Evolutionary conservation across 805 yeast species (phyloP).

Genomic region (Priceomyces carsonii): DNA sequence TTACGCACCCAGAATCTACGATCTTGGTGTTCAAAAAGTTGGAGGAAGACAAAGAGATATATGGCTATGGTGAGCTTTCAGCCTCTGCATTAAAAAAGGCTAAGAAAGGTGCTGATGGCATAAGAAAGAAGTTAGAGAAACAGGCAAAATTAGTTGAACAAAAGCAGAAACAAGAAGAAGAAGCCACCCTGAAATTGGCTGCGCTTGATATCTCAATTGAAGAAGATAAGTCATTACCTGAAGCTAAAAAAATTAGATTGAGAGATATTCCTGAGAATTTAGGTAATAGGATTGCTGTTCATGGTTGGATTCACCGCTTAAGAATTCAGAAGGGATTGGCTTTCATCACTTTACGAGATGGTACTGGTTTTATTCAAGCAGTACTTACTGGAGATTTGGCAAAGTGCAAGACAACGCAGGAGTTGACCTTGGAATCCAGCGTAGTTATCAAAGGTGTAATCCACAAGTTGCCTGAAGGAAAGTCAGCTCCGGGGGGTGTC

Average conservation of each 20-base stretch:
- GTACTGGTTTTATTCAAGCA: constrained; percentile 86
- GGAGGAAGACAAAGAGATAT: constrained; percentile 48
- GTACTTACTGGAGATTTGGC: constrained; percentile 91
- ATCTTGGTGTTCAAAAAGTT: constrained; percentile 60
- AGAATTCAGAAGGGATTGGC: constrained; percentile 91
- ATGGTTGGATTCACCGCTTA: constrained; percentile 96
- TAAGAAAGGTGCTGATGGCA: constrained; percentile 90
- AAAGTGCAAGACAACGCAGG: constrained; percentile 79
- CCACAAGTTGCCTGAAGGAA: constrained; percentile 88
- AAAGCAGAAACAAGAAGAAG: constrained; percentile 55
- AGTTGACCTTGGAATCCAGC: constrained; percentile 87
- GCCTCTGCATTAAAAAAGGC: constrained; percentile 95
- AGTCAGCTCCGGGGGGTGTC: constrained; percentile 96
- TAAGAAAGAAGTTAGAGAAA: constrained; percentile 79
- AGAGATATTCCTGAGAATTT: constrained; percentile 51
- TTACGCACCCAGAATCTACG: constrained; percentile 51
- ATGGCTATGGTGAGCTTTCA: constrained; percentile 71
- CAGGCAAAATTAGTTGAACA: constrained; percentile 59
- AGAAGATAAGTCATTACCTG: constrained; percentile 74
- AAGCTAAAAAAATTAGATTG: constrained; percentile 69
- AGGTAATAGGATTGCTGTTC: constrained; percentile 71
- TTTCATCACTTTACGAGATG: constrained; percentile 92
- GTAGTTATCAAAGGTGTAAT: constrained; percentile 78
- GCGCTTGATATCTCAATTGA: constrained; percentile 74
- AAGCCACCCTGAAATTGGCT: constrained; percentile 73